Evolutionary conservation across 148 eudicot species (phyloP), one percentile per base, ranked within the genome.

Genomic region (Selenicereus undatus): DNA sequence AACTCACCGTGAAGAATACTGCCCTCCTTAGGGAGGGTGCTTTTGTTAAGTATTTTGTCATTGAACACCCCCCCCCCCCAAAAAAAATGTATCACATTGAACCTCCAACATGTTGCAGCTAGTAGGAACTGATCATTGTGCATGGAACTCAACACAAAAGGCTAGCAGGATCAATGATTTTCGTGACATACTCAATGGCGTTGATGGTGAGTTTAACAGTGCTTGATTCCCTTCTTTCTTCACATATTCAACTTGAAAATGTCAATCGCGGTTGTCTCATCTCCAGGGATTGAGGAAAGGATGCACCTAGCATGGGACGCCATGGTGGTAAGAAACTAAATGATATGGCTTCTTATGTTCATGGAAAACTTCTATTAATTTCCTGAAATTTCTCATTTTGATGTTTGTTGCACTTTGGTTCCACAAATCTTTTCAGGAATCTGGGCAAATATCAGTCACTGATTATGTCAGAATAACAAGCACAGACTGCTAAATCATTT

Each of bases 111-210:
- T 83, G 62, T 62, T 89, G 86, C 92, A 97, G 99, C 92, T 97
- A 35, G 93, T 97, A 36, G 99, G 97, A 90, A 97, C 99, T 42
- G 99, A 97, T 85, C 99, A 97, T 86, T 97, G 99, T 84, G 68
- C 91, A 78, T 97, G 94, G 83, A 97, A 91, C 81, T 90, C 98
- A 72, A 88, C 92, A 26, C 99, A 97, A 76, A 97, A 94, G 84
- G 93, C 97, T 82, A 52, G 88, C 5, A 98, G 99, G 62, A 85
- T 88, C 82, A 90, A 91, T 52, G 99, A 97, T 86, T 97, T 97
- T 76, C 91, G 99, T 30, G 94, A 88, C 85, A 91, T 97, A 52
- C 98, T 98, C 36, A 97, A 97, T 85, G 99, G 99, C 32, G 96
- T 97, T 72, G 94, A 97, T 70, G 99, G 99, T 94, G 87, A 80